phyloP scores from a whole-genome alignment of 2,329 filamentous ascomycete genomes.

The Colletotrichum nymphaeae region DNA sequence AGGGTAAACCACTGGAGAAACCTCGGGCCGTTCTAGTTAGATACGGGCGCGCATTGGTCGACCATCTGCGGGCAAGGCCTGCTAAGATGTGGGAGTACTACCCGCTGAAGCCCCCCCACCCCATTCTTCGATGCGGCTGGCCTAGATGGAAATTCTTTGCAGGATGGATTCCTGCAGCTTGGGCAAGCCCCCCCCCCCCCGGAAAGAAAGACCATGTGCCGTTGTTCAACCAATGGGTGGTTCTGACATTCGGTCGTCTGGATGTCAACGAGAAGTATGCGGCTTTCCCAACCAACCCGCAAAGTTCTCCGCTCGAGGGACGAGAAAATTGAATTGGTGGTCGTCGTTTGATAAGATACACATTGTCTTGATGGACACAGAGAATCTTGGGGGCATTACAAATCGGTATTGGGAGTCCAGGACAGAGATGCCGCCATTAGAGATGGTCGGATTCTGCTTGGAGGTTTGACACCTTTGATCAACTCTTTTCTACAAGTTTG shows the following conservation, averaged over 20 bases:
- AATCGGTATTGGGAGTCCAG: neutral
- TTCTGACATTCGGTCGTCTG: neutral
- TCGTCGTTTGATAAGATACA: neutral
- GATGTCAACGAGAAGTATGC: neutral
- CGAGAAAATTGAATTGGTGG: neutral
- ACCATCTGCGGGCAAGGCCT: neutral
- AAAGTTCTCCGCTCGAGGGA: too few relatives aligned
- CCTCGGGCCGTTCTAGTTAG: slow-evolving; percentile 1
- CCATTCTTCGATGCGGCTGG: neutral
- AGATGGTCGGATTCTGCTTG: neutral
- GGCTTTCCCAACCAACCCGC: neutral
- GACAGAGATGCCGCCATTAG: neutral
- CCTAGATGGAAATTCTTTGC: neutral
- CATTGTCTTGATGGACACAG: neutral
- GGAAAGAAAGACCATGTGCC: neutral
- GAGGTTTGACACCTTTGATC: neutral
- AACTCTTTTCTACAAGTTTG: neutral
- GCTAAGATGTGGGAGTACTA: neutral
- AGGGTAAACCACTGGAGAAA: neutral
- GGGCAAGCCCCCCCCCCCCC: neutral
- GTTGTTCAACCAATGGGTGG: neutral
- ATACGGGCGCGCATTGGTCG: neutral
- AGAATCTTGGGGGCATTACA: neutral
- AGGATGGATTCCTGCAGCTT: neutral
- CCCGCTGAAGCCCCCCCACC: neutral